Evolutionary conservation across 352 stramenopile genomes (phyloP), one percentile per base, ranked within the genome.

Genomic region (Phytophthora ramorum): DNA sequence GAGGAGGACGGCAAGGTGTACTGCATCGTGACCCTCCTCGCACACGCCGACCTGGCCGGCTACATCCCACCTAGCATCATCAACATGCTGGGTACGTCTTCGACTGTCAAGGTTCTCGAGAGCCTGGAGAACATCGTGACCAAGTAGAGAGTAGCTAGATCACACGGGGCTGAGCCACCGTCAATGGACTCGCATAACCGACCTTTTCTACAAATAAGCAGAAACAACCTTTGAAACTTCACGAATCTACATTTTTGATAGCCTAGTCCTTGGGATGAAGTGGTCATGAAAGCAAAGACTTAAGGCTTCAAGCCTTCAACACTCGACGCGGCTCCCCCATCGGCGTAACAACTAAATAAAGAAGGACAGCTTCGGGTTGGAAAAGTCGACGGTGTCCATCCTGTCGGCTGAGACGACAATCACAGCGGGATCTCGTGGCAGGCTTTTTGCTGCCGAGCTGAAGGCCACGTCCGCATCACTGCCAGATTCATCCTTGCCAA

Each of bases 21-120:
- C 69, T 93, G 84, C 59, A 59, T 91, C 44, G 85, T 93, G 50
- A 92, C 80, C 19, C 81, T 95, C 37, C 55, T 95, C 4, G 87
- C 84, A 24, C 87, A 95, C 66, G 84, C 82, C 50, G 85, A 95
- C 49, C 68, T 95, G 48, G 66, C 79, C 8, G 87, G 87, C n/a
- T 93, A 87, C 70, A 91, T 95, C 60, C 87, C 87, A 26, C 75
- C 87, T 20, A 83, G 75, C 51, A 77, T 95, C 52, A 83, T 93
- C 69, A 95, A 93, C 76, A 90, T 91, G 83, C 81, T 93, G 48
- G 85, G 85, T 65, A 93, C 85, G 65, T 93, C 85, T 5, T 83
- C 85, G n/a, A 93, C 85, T 2, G 78, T 91, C 60, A 91, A 93
- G 73, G 82, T 92, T 41, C 76, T 93, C n/a, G 67, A 74, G 49